A percentile compares a stretch with the other conserved stretches of the same genome.
Evolutionary conservation across 805 yeast species (phyloP).

Genomic region (Candida ovalis): DNA sequence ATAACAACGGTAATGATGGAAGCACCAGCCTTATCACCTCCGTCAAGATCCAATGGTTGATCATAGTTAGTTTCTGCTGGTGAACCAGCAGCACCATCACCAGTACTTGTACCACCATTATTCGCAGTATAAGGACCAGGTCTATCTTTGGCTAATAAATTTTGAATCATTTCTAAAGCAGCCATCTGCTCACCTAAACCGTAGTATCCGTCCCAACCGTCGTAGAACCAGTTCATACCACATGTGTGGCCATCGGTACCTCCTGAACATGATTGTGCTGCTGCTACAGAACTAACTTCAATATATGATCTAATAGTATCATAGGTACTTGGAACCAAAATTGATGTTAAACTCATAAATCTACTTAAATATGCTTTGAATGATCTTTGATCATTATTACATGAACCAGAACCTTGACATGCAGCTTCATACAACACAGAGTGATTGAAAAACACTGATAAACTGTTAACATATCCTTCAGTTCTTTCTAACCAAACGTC

Average conservation of each 20-base stretch:
- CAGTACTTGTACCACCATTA: constrained; percentile 34
- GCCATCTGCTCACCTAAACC: constrained; percentile 81
- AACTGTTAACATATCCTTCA: constrained; percentile 49
- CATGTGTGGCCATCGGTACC: constrained; percentile 75
- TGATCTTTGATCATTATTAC: constrained; percentile 88
- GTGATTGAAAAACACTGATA: constrained; percentile 51
- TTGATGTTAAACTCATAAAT: constrained; percentile 69
- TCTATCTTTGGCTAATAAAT: constrained; percentile 38
- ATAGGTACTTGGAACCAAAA: constrained; percentile 57
- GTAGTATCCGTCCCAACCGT: constrained; percentile 59
- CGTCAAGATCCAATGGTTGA: constrained; percentile 38
- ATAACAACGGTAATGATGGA: constrained; percentile 59
- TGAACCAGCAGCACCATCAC: constrained; percentile 69
- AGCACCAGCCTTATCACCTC: constrained; percentile 63
- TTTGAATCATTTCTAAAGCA: constrained; percentile 62
- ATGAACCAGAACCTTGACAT: constrained; percentile 60
- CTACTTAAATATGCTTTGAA: constrained; percentile 83
- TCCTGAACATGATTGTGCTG: constrained; percentile 69
- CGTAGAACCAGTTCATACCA: constrained; percentile 61
- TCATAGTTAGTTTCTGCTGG: constrained; percentile 34
- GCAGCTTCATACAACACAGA: constrained; percentile 75
- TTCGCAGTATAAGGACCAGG: constrained; percentile 49
- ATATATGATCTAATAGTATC: constrained; percentile 36
- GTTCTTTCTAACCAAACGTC: constrained; percentile 65
- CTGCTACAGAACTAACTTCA: constrained; percentile 55